Evolutionary conservation across 1,139 yeast genomes (phyloP), one percentile per base, ranked within the genome.

Genomic region (Sugiyamaella xylanicola): DNA sequence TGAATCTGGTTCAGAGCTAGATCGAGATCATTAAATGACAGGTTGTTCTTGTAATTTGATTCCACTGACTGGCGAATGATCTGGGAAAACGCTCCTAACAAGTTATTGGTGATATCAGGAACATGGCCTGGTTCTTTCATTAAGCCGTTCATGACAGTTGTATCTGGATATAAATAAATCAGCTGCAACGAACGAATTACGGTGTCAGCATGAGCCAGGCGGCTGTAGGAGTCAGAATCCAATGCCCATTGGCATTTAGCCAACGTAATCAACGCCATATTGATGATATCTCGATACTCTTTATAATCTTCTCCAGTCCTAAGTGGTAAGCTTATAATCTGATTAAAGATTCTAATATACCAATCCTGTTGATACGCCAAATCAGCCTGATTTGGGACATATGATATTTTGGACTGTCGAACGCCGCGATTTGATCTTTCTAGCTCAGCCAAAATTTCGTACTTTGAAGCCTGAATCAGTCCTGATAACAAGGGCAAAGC

Each of bases 401-500:
- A 27, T 32, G 40, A 19, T 20, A 32, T 17, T 54, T 47, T 13
- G 48, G 37, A 32, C 15, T 21, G 20, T 32, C 43, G 9, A 16
- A 40, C 19, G 5, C 36, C 27, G n/a, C 55, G 48, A 58, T 80
- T 66, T 45, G 75, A 60, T 1, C 71, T 70, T 53, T 70, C 72
- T 0, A 85, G 74, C 15, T 81, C 65, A 17, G 76, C 57, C 29
- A 46, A 13, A 5, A 37, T 42, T 41, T 45, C 44, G 15, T 35
- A 55, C 21, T 48, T 32, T 11, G 48, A 43, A 4, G 55, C 57
- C 37, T 45, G 55, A 5, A 55, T 43, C 20, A 85, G 65, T 0
- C 91, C 92, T 0, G 84, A 70, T 11, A 84, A 66, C 0, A 84
- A 70, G 0, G 89, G 85, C 15, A 81, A 60, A 1, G 78, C 78